Evolutionary conservation across 2,329 filamentous ascomycete species (phyloP).

Genomic region (Anthostomella pinea): DNA sequence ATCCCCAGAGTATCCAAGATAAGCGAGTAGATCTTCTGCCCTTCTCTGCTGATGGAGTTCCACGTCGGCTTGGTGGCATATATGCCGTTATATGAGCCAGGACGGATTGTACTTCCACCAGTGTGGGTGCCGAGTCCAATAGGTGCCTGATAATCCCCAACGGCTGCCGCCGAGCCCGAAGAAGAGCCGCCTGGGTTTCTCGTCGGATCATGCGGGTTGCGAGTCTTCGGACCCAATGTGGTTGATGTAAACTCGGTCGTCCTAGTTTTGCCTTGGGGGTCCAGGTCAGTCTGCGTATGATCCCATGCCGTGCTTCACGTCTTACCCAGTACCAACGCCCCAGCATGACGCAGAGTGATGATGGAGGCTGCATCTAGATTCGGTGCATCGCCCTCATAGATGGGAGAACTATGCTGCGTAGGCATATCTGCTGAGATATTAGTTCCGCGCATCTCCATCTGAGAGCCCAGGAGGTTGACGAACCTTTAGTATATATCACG

Average conservation of each 20-base stretch:
- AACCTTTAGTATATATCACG: constrained; percentile 51
- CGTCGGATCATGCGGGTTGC: constrained; percentile 62
- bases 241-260: constrained; percentile 65
- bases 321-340: constrained; percentile 53
- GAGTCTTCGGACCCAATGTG: constrained; percentile 49
- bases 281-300: not conserved
- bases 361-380: constrained; percentile 52
- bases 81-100: constrained; percentile 62
- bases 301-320: not conserved
- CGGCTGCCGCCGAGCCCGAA: constrained; percentile 63
- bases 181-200: constrained; percentile 68
- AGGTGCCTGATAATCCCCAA: constrained; percentile 62
- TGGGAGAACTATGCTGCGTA: constrained; percentile 50
- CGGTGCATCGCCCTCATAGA: constrained; percentile 46
- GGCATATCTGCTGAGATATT: constrained; percentile 43
- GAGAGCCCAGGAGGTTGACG: not conserved
- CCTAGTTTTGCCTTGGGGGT: constrained; percentile 46
- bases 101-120: constrained; percentile 60
- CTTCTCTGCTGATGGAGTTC: constrained; percentile 60
- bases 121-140: constrained; percentile 65
- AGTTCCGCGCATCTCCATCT: constrained; percentile 5
- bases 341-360: constrained; percentile 49
- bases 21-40: constrained; percentile 56
- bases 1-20: constrained; percentile 62
- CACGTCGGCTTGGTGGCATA: constrained; percentile 67